These are phyloP conservation scores for Saccharomycopsis javanensis DNA, from an alignment of 805 yeast species.

Conservation along the genomic window DNA sequence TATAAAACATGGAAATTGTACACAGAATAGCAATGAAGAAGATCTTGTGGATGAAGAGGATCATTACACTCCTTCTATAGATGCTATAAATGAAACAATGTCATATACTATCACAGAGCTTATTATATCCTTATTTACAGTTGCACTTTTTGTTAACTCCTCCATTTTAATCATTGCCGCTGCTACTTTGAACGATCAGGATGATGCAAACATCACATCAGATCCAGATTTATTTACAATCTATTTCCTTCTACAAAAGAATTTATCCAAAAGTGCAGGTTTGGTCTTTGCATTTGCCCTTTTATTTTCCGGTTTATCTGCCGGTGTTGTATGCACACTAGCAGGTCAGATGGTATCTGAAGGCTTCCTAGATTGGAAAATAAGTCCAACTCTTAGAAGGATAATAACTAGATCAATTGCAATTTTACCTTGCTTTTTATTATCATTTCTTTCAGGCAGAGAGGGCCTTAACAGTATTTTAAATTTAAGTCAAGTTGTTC, in stretches of 20 bases:
- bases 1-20: constrained; percentile 37
- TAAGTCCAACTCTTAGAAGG: constrained; percentile 75
- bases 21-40: constrained; percentile 15
- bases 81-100: constrained; percentile 73
- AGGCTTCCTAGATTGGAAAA: constrained; percentile 73
- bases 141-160: constrained; percentile 87
- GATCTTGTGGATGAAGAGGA: constrained; percentile 30
- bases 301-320: constrained; percentile 86
- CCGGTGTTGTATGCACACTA: constrained; percentile 87
- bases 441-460: constrained; percentile 65
- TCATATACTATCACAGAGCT: constrained; percentile 74
- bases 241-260: constrained; percentile 56
- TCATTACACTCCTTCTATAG: constrained; percentile 60
- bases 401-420: constrained; percentile 76
- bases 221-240: constrained; percentile 79
- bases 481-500: constrained; percentile 75
- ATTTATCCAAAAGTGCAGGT: constrained; percentile 80
- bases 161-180: constrained; percentile 90
- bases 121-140: constrained; percentile 69
- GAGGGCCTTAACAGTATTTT: constrained; percentile 68
- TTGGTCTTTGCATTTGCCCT: constrained; percentile 81
- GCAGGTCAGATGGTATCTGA: constrained; percentile 93
- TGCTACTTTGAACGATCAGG: constrained; percentile 51
- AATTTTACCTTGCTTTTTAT: constrained; percentile 72
- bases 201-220: constrained; percentile 34